Percentiles rank a stretch among this genome's conserved stretches.
These are phyloP conservation scores for Aspergillus mulundensis DNA, from an alignment of 495 filamentous ascomycete genomes.

Conservation along the genomic window DNA sequence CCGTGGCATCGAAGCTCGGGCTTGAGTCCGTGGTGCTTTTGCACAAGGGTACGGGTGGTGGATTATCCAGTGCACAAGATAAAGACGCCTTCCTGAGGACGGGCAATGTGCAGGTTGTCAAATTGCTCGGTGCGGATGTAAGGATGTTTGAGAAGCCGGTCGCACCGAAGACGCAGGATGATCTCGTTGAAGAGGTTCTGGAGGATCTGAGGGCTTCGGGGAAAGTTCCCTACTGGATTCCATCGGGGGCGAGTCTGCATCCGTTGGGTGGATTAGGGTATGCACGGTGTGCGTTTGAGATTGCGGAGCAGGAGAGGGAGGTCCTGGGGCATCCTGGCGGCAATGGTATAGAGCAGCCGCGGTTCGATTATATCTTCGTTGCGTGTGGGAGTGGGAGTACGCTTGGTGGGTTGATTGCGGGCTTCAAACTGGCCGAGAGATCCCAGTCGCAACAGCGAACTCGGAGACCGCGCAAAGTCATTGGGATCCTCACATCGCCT, in stretches of 20 bases:
- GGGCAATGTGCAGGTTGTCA: constrained; percentile 31
- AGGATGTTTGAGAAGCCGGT: constrained; percentile 25
- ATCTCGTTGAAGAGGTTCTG: constrained; percentile 19
- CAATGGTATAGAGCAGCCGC: neutral
- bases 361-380: constrained; percentile 38
- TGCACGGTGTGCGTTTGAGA: constrained; percentile 37
- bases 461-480: constrained; percentile 10
- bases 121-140: constrained; percentile 36
- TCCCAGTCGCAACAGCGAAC: neutral
- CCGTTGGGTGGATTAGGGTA: constrained; percentile 38
- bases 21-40: constrained; percentile 28
- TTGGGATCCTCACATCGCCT: constrained; percentile 36
- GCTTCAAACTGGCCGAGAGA: constrained; percentile 34
- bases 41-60: constrained; percentile 29
- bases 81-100: constrained; percentile 18
- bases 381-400: constrained; percentile 40
- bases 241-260: constrained; percentile 39
- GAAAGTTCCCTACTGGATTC: constrained; percentile 33
- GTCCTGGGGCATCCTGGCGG: neutral
- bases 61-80: constrained; percentile 14
- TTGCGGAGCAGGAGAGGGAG: constrained; percentile 29
- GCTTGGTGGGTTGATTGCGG: constrained; percentile 34
- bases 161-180: constrained; percentile 13
- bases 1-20: constrained; percentile 27
- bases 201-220: constrained; percentile 16